phyloP scores from a whole-genome alignment of 345 rosid genomes.

The Aegle marmelos region DNA sequence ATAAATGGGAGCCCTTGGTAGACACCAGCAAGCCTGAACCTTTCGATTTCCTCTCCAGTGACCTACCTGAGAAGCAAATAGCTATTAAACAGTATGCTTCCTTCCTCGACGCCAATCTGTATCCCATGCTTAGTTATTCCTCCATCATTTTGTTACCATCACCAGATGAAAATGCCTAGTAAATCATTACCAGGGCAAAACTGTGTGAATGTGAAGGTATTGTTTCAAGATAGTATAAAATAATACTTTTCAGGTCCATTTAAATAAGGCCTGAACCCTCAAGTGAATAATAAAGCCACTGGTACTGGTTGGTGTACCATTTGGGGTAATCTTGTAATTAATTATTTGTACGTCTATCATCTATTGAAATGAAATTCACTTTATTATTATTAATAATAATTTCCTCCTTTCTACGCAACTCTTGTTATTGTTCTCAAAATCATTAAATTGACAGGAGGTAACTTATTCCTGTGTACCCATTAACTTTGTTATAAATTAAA shows the following conservation, averaged over 20 bases:
- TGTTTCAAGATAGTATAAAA: background rate
- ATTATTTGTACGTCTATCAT: background rate
- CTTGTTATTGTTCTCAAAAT: too few relatives aligned
- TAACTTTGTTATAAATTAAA: too few relatives aligned
- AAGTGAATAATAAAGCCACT: background rate
- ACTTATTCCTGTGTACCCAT: too few relatives aligned
- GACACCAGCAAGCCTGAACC: slow-evolving; percentile 86
- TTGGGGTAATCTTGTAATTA: background rate
- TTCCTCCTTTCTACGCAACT: too few relatives aligned
- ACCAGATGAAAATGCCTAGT: slow-evolving; percentile 33
- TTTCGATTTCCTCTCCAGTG: slow-evolving; percentile 63
- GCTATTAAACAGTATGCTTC: slow-evolving; percentile 62
- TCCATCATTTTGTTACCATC: slow-evolving; percentile 64
- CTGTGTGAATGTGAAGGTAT: background rate
- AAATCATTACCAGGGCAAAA: background rate
- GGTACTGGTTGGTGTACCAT: background rate
- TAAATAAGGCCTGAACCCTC: background rate
- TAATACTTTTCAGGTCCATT: background rate
- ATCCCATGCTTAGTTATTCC: slow-evolving; percentile 91
- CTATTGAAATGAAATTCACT: background rate
- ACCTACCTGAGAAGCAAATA: slow-evolving; percentile 56
- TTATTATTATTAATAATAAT: background rate
- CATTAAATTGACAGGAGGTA: too few relatives aligned
- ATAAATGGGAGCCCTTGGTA: slow-evolving; percentile 83
- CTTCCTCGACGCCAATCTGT: slow-evolving; percentile 75